Percentiles rank a stretch among this genome's conserved stretches.
Evolutionary conservation across 1,139 yeast genomes (phyloP).

Genomic region (Cylindricascospora bacillispora): DNA sequence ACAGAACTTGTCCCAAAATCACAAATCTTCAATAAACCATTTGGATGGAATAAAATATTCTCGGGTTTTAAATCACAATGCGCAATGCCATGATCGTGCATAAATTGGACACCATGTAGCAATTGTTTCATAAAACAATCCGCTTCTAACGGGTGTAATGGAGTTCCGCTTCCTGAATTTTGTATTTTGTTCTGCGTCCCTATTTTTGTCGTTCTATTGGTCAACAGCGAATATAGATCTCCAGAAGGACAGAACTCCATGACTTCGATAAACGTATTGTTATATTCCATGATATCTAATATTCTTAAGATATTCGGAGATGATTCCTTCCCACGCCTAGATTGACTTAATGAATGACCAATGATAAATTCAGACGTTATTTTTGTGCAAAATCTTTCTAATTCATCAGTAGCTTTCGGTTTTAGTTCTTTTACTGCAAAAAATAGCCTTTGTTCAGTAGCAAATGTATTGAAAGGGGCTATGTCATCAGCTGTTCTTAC

Average conservation of each 20-base stretch:
- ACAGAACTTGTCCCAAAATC: slow-evolving; percentile 74
- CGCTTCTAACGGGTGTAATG: slow-evolving; percentile 42
- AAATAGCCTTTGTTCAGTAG: slow-evolving; percentile 24
- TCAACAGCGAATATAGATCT: slow-evolving; percentile 43
- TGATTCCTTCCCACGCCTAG: slow-evolving; percentile 9
- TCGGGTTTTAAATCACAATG: slow-evolving; percentile 68
- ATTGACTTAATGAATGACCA: slow-evolving; percentile 49
- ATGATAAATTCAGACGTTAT: slow-evolving; percentile 69
- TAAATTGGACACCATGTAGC: slow-evolving; percentile 48
- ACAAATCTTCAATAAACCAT: slow-evolving; percentile 43
- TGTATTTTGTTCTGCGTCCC: slow-evolving; percentile 1
- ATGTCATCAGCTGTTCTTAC: slow-evolving; percentile 24
- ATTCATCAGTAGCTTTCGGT: slow-evolving; percentile 35
- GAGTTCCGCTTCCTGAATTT: slow-evolving; percentile 23
- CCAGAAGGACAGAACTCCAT: slow-evolving; percentile 72
- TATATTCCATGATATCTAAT: slow-evolving; percentile 50
- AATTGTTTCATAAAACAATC: slow-evolving; percentile 64
- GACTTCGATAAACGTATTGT: slow-evolving; percentile 56
- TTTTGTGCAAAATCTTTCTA: slow-evolving; percentile 50
- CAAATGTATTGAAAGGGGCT: slow-evolving; percentile 15
- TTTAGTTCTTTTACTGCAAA: slow-evolving; percentile 68
- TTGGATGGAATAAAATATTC: slow-evolving; percentile 40
- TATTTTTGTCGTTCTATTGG: slow-evolving; percentile 8
- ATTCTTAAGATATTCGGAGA: slow-evolving; percentile 52
- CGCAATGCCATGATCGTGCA: slow-evolving; percentile 65